A percentile compares a stretch with the other conserved stretches of the same genome.
phyloP scores from a whole-genome alignment of 805 yeast species.

The Kazachstania bromeliacearum region DNA sequence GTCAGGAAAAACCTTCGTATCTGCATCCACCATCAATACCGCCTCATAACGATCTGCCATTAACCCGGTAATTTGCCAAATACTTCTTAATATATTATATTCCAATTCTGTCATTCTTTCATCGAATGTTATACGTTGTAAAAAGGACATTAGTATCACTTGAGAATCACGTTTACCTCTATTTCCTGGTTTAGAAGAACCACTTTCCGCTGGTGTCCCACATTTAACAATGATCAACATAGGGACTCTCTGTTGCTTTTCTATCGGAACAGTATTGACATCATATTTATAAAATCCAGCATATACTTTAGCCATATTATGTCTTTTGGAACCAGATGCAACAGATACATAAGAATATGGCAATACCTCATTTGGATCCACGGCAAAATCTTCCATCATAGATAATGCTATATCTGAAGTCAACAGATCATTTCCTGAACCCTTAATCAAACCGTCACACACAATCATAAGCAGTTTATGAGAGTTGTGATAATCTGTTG shows the following conservation, averaged over 20 bases:
- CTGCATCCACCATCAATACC: slow-evolving; percentile 90
- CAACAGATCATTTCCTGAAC: slow-evolving; percentile 78
- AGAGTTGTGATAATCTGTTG: slow-evolving; percentile 91
- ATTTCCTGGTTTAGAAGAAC: slow-evolving; percentile 73
- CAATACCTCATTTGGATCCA: slow-evolving; percentile 64
- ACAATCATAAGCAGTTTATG: slow-evolving; percentile 78
- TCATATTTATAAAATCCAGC: slow-evolving; percentile 89
- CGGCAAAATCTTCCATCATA: slow-evolving; percentile 75
- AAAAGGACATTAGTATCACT: slow-evolving; percentile 79
- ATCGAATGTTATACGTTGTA: slow-evolving; percentile 79
- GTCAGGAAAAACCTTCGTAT: slow-evolving; percentile 80
- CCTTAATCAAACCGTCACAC: slow-evolving; percentile 92
- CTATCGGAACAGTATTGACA: slow-evolving; percentile 61
- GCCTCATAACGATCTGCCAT: slow-evolving; percentile 77
- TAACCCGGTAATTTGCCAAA: slow-evolving; percentile 78
- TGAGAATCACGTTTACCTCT: slow-evolving; percentile 96
- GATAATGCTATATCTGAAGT: slow-evolving; percentile 86
- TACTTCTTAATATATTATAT: slow-evolving; percentile 60
- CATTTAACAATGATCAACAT: slow-evolving; percentile 71
- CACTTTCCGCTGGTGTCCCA: slow-evolving; percentile 75
- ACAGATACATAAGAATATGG: slow-evolving; percentile 91
- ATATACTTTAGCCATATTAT: slow-evolving; percentile 94
- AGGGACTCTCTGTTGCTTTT: slow-evolving; percentile 81
- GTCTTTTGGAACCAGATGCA: slow-evolving; percentile 88
- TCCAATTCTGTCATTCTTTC: slow-evolving; percentile 92